Conservation (phyloP, 257 asterid species). For the Cynanchum wilfordii region DNA sequence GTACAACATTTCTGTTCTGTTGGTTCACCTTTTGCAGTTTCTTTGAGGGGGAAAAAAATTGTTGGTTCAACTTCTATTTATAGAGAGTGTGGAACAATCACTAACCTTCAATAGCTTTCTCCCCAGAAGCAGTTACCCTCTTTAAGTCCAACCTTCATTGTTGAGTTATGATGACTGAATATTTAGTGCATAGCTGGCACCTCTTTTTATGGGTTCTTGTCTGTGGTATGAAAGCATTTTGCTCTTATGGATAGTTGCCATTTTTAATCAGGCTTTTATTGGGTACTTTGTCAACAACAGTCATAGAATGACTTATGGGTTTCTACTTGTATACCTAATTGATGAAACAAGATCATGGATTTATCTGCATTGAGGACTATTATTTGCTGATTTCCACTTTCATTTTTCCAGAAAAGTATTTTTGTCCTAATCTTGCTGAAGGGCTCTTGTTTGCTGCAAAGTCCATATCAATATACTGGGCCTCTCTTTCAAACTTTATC, state of each 20-base stretch:
- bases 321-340: neutral
- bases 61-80: neutral
- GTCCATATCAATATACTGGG: neutral
- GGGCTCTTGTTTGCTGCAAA: neutral
- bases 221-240: neutral
- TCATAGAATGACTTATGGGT: neutral
- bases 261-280: neutral
- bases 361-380: neutral
- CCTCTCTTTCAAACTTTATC: neutral
- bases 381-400: neutral
- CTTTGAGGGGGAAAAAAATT: neutral
- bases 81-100: neutral
- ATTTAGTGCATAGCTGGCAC: neutral
- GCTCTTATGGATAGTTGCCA: neutral
- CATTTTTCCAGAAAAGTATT: neutral
- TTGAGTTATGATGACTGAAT: neutral
- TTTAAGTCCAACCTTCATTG: neutral
- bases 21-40: neutral
- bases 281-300: neutral
- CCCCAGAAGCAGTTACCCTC: neutral
- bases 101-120: neutral
- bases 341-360: neutral
- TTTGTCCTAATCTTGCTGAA: constrained; percentile 1
- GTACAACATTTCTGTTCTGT: constrained; percentile 40
- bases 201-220: neutral